Evolutionary conservation across 2,329 filamentous ascomycete genomes (phyloP), one percentile per base, ranked within the genome.

Genomic region (Coniochaeta hoffmannii): DNA sequence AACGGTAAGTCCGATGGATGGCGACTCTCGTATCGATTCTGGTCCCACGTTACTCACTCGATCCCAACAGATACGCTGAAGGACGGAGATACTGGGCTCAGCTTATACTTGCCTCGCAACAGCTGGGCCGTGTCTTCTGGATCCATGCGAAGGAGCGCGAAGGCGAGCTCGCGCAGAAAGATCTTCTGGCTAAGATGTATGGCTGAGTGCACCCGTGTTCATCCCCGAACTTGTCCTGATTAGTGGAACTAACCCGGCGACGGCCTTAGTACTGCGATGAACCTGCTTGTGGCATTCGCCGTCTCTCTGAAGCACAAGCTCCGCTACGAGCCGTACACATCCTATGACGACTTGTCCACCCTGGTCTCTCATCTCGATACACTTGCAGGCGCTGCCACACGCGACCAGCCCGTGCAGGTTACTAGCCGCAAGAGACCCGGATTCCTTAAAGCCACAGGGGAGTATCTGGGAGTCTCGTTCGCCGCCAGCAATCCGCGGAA

Each of bases 51-150:
- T 28, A 46, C 41, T 46, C 19, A 46, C 12, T 15, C 26, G 3
- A 1, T 2, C 15, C 22, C 22, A 22, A 10, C 38, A 63, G 62
- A 55, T 80, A 79, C 64, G 74, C 72, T 24, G 80, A 83, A 54
- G 80, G 80, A 9, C 74, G 80, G 19, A 77, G 78, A 59, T 78
- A 79, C 58, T 82, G 79, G 79, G 75, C 82, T 1, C 73, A 80
- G 55, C 73, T 85, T 62, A 82, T 78, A 55, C 75, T 78, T 68
- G 86, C 87, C 65, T 73, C 77, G 63, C 76, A 90, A 73, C 73
- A 84, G 67, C 74, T 95, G 62, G 88, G 83, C 62, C 84, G 92
- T 22, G 77, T 89, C 10, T 89, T 94, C 66, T 97, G 92, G 92
- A 78, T 96, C 31, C 88, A 96, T 63, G 77, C 81, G 8, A 64